phyloP scores from a whole-genome alignment of 2,329 filamentous ascomycete genomes.

The Aplosporella prunicola region DNA sequence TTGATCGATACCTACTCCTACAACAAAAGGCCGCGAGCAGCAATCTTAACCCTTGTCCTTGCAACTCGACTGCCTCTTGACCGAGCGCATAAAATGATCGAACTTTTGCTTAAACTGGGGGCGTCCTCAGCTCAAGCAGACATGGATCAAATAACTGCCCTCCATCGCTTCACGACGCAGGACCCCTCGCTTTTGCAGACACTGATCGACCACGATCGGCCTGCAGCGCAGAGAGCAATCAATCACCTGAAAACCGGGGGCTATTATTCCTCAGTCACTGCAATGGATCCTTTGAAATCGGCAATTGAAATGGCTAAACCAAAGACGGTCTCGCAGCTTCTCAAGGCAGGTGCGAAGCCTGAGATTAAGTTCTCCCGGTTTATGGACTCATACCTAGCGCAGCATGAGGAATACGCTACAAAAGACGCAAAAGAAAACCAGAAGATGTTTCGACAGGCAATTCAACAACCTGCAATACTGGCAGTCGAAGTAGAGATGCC shows the following conservation, averaged over 20 bases:
- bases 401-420: constrained; percentile 29
- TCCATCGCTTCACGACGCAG: constrained; percentile 52
- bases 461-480: constrained; percentile 57
- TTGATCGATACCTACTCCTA: constrained; percentile 38
- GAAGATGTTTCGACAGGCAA: constrained; percentile 35
- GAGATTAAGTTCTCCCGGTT: constrained; percentile 55
- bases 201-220: constrained; percentile 46
- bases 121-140: constrained; percentile 68
- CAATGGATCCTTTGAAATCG: no score
- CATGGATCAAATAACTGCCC: constrained; percentile 50
- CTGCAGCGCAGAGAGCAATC: constrained; percentile 53
- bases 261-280: no score
- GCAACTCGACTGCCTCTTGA: constrained; percentile 54
- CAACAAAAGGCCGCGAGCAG: constrained; percentile 43
- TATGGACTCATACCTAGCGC: constrained; percentile 45
- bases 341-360: constrained; percentile 53
- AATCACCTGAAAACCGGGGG: constrained; percentile 53
- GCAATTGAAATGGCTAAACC: constrained; percentile 49
- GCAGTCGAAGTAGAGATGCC: constrained; percentile 47
- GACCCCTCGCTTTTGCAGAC: constrained; percentile 30
- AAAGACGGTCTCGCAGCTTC: constrained; percentile 48
- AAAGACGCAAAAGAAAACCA: constrained; percentile 40
- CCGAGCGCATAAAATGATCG: constrained; percentile 55
- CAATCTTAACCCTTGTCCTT: constrained; percentile 62
- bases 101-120: constrained; percentile 57